Evolutionary conservation across 345 rosid species (phyloP), one percentile per base, ranked within the genome.

Genomic region (Murraya koenigii): DNA sequence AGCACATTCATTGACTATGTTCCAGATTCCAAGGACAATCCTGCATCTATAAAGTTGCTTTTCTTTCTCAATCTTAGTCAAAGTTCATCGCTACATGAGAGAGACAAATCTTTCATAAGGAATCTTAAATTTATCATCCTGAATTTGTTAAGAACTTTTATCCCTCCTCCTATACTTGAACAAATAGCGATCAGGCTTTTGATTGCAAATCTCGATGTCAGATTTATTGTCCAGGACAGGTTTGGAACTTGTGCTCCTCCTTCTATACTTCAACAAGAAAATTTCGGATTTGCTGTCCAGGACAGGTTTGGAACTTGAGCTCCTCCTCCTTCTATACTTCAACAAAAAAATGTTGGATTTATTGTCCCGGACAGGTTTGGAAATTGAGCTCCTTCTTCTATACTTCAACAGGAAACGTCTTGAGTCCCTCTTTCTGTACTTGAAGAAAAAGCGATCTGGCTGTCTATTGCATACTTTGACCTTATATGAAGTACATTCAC

Each of bases 351-450:
- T 69, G 22, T 67, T 63, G 25, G 36, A 55, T 69, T 75, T 75
- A 13, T 32, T 54, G 55, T 66, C 68, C 13, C 30, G 69, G 56
- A 56, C 8, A 44, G 17, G 63, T 30, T 75, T 66, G 54, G 70
- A 72, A 28, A 44, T 63, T 71, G 17, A 44, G 49, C 82, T 59
- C 74, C 75, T 85, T 71, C 63, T 80, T 9, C 80, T 66, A 80
- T 87, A 89, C 80, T 80, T 86, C 20, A 81, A 41, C 76, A 69
- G 3, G 80, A 65, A 89, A 30, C 80, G 81, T 64, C 66, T 65
- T 68, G 85, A 62, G 75, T 67, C 83, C 83, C 83, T 85, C 77
- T 75, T 80, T 7, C 79, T 68, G 79, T 87, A 89, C 82, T 81
- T 86, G 17, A 79, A 58, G 69, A 71, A 6, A 82, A 73, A 89